Evolutionary conservation across 2,329 filamentous ascomycete genomes (phyloP), one percentile per base, ranked within the genome.

Genomic region (Nothophaeocryptopus gaeumannii): DNA sequence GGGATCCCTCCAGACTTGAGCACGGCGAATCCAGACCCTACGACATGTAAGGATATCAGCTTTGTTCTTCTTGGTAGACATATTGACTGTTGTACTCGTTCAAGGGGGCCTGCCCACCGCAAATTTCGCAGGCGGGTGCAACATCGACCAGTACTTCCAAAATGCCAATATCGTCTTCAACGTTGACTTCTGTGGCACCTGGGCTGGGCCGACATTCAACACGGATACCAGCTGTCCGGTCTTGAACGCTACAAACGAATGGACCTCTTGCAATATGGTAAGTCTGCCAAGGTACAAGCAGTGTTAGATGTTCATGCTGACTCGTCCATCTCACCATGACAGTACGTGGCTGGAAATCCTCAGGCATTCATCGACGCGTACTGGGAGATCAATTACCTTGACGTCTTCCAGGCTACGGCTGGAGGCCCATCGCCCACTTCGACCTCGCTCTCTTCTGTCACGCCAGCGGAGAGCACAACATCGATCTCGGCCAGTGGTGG

Each of bases 11-110:
- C 71, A 4, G 42, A 53, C 61, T 35, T 55, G 14, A 44, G 70
- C 1, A 67, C 73, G n/a, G 78, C 76, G n/a, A 74, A 61, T 2
- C 86, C 85, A 0, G 74, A 85, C 58, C 82, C 85, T 0, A 78
- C 74, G 39, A 71, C 70, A 5, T 88, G 45, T 84, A 7, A 26
- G 20, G 20, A 26, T 26, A 26, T 3, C 20, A 26, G 20, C 20
- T 26, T 3, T 26, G 20, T 26, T 26, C 20, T 26, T 26, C 7
- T 7, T 26, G 20, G 20, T 26, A 26, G 20, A 26, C 7, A 26
- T 26, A 26, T 7, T 26, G 20, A 26, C 20, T 26, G 4, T 26
- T 26, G 20, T 26, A 26, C 7, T 7, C 20, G 20, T 7, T 26
- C 20, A 26, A 26, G 20, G 20, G 82, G 84, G 83, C 14, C 72